Conservation (phyloP, 2,329 filamentous ascomycete genomes). For the Xylariaceae sp. region DNA sequence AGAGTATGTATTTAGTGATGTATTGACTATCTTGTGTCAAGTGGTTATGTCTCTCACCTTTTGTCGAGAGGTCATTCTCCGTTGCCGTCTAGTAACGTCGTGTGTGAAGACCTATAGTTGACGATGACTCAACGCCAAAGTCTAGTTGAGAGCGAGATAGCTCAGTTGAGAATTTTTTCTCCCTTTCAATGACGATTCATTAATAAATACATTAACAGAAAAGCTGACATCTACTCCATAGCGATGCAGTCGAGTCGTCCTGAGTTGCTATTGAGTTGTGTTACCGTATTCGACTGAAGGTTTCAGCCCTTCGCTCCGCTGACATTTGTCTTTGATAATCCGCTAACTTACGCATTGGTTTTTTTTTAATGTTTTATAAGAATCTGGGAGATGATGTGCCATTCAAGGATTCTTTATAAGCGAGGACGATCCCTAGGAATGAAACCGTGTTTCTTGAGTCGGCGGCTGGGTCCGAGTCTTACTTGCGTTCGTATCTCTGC, state of each 20-base stretch:
- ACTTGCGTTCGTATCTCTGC: slow-evolving; percentile 27
- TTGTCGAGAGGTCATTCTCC: slow-evolving; percentile 20
- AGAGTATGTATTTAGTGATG: slow-evolving; percentile 6
- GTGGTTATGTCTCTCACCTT: slow-evolving; percentile 16
- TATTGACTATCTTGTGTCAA: not conserved
- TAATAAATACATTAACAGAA: too few relatives aligned
- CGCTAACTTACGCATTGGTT: slow-evolving; percentile 20
- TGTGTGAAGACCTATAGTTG: slow-evolving; percentile 1
- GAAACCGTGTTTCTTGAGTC: slow-evolving; percentile 14
- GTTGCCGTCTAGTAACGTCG: slow-evolving; percentile 9
- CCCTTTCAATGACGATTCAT: not conserved
- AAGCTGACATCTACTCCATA: slow-evolving; percentile 15
- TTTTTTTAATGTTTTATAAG: not conserved
- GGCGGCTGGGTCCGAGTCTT: slow-evolving; percentile 24
- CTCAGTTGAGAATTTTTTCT: not conserved
- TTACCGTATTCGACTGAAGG: slow-evolving; percentile 10
- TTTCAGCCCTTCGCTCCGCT: slow-evolving; percentile 11
- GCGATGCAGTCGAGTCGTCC: not conserved
- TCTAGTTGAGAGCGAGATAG: not conserved
- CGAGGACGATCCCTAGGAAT: slow-evolving; percentile 15
- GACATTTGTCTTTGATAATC: slow-evolving; percentile 1
- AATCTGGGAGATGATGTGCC: slow-evolving; percentile 1
- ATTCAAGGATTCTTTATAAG: slow-evolving; percentile 15
- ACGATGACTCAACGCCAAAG: not conserved
- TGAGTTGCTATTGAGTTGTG: not conserved